Evolutionary conservation across 1,284 basidiomycete species (phyloP), one percentile per base, ranked within the genome.

Genomic region (Gymnopus androsaceus): DNA sequence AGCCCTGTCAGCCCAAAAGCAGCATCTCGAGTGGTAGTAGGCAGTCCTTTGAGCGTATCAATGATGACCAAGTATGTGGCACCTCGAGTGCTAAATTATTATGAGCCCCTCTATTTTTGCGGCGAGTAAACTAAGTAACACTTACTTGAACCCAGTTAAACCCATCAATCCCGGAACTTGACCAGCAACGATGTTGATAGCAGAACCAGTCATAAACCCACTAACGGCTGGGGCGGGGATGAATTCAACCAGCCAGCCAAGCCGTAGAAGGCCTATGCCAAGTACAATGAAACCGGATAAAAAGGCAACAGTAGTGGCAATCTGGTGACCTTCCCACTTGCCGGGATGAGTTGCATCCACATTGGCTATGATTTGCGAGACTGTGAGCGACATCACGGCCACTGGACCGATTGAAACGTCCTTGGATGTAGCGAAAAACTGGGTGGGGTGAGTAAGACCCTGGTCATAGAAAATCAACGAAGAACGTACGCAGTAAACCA

Each of bases 191-290:
- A 96, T 96, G 69, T 79, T 95, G 73, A 96, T 85, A 27, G 94
- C 94, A 23, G 90, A 93, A 30, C 94, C 94, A 0, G 91, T 93
- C 90, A 93, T 92, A 71, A 90, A 98, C 14, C 94, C 95, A 60
- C 92, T 92, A 37, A 98, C 92, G 6, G 95, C 95, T 0, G 94
- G 94, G 3, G 84, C 79, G 17, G 92, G 89, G 61, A 97, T 98
- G 69, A 98, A 96, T 70, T 98, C 96, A 58, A 98, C 88, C 45
- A 99, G 76, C 92, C 95, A 97, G 1, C 96, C 96, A 5, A 98
- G 67, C 27, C 96, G 83, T 3, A 99, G 77, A n/a, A 98, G 74
- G 55, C 97, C 96, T 42, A 99, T 88, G 36, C 82, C 92, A 36
- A 98, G 83, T n/a, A 94, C 90, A 69, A 97, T 93, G 70, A 95